These are phyloP conservation scores for Hyaloperonospora brassicae DNA, from an alignment of 352 stramenopile species.

Conservation along the genomic window DNA sequence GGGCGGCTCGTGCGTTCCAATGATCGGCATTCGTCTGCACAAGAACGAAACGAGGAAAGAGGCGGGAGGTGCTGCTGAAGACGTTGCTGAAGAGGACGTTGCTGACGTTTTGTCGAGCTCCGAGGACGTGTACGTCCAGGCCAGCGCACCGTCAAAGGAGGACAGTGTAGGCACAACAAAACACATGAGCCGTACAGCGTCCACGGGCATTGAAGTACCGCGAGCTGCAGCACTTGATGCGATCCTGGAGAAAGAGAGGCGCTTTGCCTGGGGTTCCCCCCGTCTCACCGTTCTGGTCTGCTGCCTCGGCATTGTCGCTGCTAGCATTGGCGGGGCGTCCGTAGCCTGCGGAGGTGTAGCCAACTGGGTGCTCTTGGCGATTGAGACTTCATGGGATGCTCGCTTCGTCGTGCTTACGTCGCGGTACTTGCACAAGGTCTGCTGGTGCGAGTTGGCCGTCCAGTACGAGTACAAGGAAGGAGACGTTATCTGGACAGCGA, in stretches of 20 bases:
- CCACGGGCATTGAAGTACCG: slow-evolving; percentile 3
- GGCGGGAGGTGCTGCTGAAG: slow-evolving; percentile 4
- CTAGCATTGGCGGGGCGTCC: slow-evolving; percentile 23
- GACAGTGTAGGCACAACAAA: slow-evolving; percentile 13
- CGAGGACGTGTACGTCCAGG: slow-evolving; percentile 13
- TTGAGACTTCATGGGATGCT: slow-evolving; percentile 46
- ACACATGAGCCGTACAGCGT: slow-evolving; percentile 8
- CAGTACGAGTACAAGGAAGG: slow-evolving; percentile 34
- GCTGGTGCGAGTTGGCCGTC: slow-evolving; percentile 30
- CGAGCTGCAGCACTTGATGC: slow-evolving; percentile 7
- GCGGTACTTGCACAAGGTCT: slow-evolving; percentile 23
- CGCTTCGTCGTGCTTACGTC: slow-evolving; percentile 30
- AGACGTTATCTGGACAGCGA: slow-evolving; percentile 40
- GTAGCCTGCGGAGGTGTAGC: slow-evolving; percentile 32
- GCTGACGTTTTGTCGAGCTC: slow-evolving; percentile 9
- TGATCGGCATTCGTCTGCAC: slow-evolving; percentile 23
- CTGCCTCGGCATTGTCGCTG: slow-evolving; percentile 29
- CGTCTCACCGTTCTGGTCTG: slow-evolving; percentile 37
- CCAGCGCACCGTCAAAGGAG: slow-evolving; percentile 13
- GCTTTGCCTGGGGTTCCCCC: slow-evolving; percentile 33
- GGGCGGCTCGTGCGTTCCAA: slow-evolving; percentile 23
- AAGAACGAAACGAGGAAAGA: slow-evolving; percentile 39
- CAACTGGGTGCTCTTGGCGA: slow-evolving; percentile 45
- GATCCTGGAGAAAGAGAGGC: slow-evolving; percentile 30
- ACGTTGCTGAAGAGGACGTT: not conserved